phyloP scores from a whole-genome alignment of 179 eudicot genomes.

The Dionaea muscipula region DNA sequence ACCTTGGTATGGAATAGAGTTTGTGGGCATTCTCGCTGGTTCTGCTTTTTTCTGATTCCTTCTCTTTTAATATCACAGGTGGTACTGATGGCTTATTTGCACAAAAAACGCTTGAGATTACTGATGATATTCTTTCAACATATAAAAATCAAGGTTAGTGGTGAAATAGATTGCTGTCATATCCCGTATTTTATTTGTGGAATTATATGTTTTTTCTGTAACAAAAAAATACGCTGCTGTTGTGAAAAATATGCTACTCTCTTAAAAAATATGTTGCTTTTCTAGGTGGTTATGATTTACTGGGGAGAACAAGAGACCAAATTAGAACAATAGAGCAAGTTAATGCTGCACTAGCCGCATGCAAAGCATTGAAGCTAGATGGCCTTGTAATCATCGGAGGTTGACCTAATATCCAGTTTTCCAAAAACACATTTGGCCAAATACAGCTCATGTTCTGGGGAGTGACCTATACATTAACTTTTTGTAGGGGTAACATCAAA shows the following conservation, averaged over 20 bases:
- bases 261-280: background rate
- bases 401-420: constrained; percentile 12
- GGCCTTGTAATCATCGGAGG: constrained; percentile 98
- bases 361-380: constrained; percentile 76
- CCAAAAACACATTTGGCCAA: background rate
- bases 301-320: constrained; percentile 94
- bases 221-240: too few relatives aligned
- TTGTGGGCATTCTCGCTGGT: background rate
- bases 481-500: constrained; percentile 87
- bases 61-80: constrained; percentile 38
- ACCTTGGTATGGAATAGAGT: too few relatives aligned
- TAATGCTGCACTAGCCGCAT: constrained; percentile 75
- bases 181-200: background rate
- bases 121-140: constrained; percentile 68
- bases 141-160: constrained; percentile 81
- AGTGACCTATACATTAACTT: constrained; percentile 1
- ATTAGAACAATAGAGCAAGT: constrained; percentile 94
- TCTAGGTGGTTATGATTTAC: constrained; percentile 88
- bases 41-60: background rate
- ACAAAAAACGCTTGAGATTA: constrained; percentile 71
- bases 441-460: background rate
- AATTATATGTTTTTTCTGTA: constrained; percentile 4
- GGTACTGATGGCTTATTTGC: constrained; percentile 97
- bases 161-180: background rate
- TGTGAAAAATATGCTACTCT: background rate